These are phyloP conservation scores for Aspergillus nomiae DNA, from an alignment of 2,329 filamentous ascomycete species.

Conservation along the genomic window DNA sequence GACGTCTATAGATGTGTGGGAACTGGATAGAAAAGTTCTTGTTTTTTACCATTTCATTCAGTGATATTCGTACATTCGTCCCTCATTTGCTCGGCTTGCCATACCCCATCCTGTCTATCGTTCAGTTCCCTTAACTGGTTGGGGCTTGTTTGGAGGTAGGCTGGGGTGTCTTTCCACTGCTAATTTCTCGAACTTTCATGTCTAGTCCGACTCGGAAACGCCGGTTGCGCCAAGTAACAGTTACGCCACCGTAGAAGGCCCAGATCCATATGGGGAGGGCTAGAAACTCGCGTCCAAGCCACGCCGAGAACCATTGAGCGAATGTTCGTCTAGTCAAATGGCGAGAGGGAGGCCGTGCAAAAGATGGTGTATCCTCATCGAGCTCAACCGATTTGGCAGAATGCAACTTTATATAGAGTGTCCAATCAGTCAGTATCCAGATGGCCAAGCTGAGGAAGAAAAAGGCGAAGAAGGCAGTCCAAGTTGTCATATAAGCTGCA, in stretches of 20 bases:
- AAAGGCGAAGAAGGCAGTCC: slow-evolving; percentile 63
- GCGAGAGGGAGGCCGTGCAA: slow-evolving; percentile 59
- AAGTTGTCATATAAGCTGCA: slow-evolving; percentile 63
- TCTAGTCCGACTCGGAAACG: slow-evolving; percentile 80
- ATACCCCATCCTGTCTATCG: slow-evolving; percentile 11
- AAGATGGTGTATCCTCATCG: slow-evolving; percentile 72
- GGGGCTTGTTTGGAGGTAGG: slow-evolving; percentile 19
- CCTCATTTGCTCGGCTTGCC: background rate
- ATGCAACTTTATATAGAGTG: slow-evolving; percentile 73
- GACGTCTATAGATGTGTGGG: background rate
- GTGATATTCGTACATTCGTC: slow-evolving; percentile 13
- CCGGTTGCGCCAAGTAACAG: slow-evolving; percentile 83
- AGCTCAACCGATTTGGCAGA: slow-evolving; percentile 69
- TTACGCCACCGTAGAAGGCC: slow-evolving; percentile 86
- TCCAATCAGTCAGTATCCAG: slow-evolving; percentile 78
- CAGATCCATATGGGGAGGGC: slow-evolving; percentile 88
- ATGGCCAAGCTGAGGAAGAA: slow-evolving; percentile 66
- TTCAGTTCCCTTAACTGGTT: slow-evolving; percentile 5
- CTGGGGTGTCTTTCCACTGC: slow-evolving; percentile 15
- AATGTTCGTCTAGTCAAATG: slow-evolving; percentile 58
- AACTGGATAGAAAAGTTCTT: slow-evolving; percentile 8
- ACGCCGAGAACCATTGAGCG: slow-evolving; percentile 73
- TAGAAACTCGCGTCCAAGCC: slow-evolving; percentile 79
- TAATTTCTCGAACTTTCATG: slow-evolving; percentile 72
- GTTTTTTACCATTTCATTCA: background rate